Evolutionary conservation across 2,329 filamentous ascomycete genomes (phyloP).

Genomic region (Scortechinia acanthostroma): DNA sequence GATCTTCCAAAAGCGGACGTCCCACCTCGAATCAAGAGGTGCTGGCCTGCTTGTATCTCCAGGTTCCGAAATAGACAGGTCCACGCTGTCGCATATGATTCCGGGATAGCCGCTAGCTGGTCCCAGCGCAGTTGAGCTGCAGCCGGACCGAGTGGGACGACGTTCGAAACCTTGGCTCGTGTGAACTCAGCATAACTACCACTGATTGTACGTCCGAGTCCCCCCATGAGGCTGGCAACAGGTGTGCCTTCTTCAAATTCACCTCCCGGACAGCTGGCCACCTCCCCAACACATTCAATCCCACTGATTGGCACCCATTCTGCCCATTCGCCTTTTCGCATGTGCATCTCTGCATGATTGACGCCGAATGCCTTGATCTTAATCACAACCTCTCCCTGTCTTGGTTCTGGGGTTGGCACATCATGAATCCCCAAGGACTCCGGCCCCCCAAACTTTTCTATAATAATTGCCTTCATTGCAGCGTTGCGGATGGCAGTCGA

Average conservation of each 20-base stretch:
- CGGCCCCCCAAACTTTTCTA: conserved; percentile 18
- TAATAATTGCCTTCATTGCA: conserved; percentile 23
- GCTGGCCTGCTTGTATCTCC: conserved; percentile 20
- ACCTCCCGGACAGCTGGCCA: conserved; percentile 21
- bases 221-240: conserved; percentile 31
- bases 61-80: conserved; percentile 25
- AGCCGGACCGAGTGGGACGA: conserved; percentile 12
- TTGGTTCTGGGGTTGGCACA: conserved; percentile 15
- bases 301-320: conserved; percentile 26
- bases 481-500: too few species aligned
- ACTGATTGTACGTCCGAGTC: conserved; percentile 24
- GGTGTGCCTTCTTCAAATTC: conserved; percentile 20
- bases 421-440: conserved; percentile 14
- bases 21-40: conserved; percentile 27
- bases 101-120: conserved; percentile 27
- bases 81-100: conserved; percentile 28
- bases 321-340: conserved; percentile 31
- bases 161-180: conserved; percentile 19
- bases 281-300: conserved; percentile 31
- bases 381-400: conserved; percentile 18
- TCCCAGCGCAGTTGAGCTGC: conserved; percentile 20
- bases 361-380: conserved; percentile 29
- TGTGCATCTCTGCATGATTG: conserved; percentile 35
- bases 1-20: conserved; percentile 6
- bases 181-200: conserved; percentile 30